Conservation (phyloP, 1,284 basidiomycete genomes). For the Moniliella sp. region DNA sequence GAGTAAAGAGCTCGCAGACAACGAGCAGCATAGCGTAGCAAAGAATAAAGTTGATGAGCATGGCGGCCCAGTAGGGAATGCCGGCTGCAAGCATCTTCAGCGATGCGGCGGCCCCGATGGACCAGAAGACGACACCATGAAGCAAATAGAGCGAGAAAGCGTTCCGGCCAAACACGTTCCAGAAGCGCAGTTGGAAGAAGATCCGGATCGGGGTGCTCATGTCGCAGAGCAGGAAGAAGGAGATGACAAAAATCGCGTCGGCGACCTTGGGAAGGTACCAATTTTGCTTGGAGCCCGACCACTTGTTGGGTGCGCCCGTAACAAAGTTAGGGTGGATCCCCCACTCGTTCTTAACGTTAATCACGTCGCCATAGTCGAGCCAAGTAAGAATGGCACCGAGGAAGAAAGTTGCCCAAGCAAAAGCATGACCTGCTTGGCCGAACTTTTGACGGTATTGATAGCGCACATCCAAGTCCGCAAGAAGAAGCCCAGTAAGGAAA, state of each 20-base stretch:
- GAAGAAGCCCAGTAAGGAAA: conserved; percentile 20
- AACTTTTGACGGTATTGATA: too few relatives aligned
- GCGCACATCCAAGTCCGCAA: conserved; percentile 20
- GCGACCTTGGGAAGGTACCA: neutral
- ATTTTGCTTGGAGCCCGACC: conserved; percentile 1
- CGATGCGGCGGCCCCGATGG: conserved; percentile 17
- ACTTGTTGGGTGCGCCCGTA: conserved; percentile 6
- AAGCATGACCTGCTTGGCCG: too few relatives aligned
- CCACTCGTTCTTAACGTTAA: conserved; percentile 9
- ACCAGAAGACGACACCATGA: conserved; percentile 22
- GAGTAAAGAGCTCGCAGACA: conserved; percentile 15
- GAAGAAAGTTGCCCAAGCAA: conserved; percentile 19
- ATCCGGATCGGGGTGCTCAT: conserved; percentile 11
- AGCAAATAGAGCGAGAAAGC: conserved; percentile 18
- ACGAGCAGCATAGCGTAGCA: conserved; percentile 11
- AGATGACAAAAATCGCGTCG: neutral
- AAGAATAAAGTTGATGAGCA: conserved; percentile 14
- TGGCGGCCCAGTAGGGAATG: conserved; percentile 19
- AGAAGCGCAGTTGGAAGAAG: conserved; percentile 16
- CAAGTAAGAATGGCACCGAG: conserved; percentile 9
- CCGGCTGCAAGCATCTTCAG: conserved; percentile 9
- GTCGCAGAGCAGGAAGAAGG: conserved; percentile 18
- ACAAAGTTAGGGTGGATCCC: conserved; percentile 13
- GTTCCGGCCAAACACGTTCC: conserved; percentile 17
- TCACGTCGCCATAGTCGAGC: conserved; percentile 2